Evolutionary conservation across 2,329 filamentous ascomycete species (phyloP), one percentile per base, ranked within the genome.

Genomic region (Monilinia fructicola): DNA sequence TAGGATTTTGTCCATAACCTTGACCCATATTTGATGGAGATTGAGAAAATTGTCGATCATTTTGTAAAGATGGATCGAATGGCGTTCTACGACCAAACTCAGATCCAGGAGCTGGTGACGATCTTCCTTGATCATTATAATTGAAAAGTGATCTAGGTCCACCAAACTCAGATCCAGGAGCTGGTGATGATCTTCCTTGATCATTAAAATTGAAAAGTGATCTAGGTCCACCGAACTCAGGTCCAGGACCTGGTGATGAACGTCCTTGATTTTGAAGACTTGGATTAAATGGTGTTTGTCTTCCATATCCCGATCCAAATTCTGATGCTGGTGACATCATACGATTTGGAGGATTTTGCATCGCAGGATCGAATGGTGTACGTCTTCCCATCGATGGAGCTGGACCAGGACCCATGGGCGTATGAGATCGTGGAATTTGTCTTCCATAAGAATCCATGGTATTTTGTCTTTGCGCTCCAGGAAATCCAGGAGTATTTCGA

Each of bases 341-440:
- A 23, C 62, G 62, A 14, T 64, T 55, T 35, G 48, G 50, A 23
- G 62, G 28, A 56, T 56, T 64, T 42, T 59, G 63, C 54, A 65
- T 61, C 9, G 55, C 28, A 23, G 69, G 69, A 56, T 74, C 71
- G 56, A 71, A 74, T 62, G 74, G 73, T 40, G 68, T 73, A 60
- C 72, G 68, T 31, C 68, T 69, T 31, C 73, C 72, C 67, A 73
- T 73, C 14, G 69, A 72, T 59, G 72, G 72, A 26, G 71, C 64
- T 26, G 70, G 70, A n/a, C 71, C 71, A 46, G 68, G 50, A 38
- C 62, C 62, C 62, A 64, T 64, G 10, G 73, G 71, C 3, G 73
- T 74, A 48, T 75, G 73, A 7, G 73, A 74, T 65, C 73, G 69
- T 35, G 73, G 73, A 40, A 74, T 68, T 11, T 71, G 73, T 31